Conservation (phyloP, 768 basidiomycete genomes). For the Podaxis sp. region DNA sequence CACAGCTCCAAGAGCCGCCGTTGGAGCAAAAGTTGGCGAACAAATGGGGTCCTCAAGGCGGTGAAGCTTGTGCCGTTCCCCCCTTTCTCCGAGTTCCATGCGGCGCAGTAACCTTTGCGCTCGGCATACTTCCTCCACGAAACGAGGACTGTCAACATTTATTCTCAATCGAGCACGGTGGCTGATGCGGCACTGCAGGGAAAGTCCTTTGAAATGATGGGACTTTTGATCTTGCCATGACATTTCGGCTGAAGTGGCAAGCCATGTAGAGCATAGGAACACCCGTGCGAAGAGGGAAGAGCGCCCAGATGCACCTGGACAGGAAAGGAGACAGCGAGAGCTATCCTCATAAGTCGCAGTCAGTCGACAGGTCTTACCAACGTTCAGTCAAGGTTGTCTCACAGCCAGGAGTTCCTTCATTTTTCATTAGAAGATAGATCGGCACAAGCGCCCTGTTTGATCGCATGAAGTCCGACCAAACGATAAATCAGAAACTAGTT, state of each 20-base stretch:
- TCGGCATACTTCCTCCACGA: background rate
- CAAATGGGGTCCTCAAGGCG: background rate
- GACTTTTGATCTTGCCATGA: background rate
- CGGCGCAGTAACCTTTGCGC: background rate
- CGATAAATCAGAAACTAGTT: constrained; percentile 1
- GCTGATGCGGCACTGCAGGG: background rate
- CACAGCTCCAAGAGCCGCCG: background rate
- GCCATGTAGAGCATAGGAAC: background rate
- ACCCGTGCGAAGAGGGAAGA: background rate
- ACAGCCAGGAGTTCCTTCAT: background rate
- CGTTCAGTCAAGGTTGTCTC: background rate
- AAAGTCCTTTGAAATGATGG: background rate
- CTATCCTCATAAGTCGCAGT: background rate
- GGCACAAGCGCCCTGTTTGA: background rate
- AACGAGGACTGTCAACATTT: background rate
- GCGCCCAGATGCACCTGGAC: background rate
- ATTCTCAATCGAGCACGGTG: background rate
- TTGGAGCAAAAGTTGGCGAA: background rate
- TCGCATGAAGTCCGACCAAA: background rate
- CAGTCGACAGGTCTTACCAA: background rate
- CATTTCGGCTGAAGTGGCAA: background rate
- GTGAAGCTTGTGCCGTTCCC: background rate
- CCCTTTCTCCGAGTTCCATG: background rate
- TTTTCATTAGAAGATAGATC: background rate
- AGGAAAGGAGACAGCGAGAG: background rate